Percentiles rank a stretch among this genome's conserved stretches.
Evolutionary conservation across 371 early-diverging fungal species (phyloP).

Genomic region (Dichotomocladium elegans): DNA sequence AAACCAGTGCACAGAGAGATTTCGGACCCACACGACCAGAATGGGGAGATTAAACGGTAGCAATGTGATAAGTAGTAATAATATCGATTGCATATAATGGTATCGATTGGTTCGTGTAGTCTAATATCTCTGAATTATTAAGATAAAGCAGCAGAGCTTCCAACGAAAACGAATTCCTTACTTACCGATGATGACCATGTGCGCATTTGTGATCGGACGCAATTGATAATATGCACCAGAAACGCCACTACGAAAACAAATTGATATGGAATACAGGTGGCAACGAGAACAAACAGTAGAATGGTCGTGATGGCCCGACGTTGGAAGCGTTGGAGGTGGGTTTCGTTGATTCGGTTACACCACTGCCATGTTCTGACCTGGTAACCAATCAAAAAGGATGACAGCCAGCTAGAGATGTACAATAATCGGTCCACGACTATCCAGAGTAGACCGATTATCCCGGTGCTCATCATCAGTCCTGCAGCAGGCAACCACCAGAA

Average conservation of each 20-base stretch:
- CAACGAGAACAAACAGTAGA: conserved; percentile 61
- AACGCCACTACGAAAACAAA: conserved; percentile 79
- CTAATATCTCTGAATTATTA: no score
- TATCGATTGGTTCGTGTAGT: conserved; percentile 42
- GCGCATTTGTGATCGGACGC: conserved; percentile 50
- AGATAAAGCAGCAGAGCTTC: no score
- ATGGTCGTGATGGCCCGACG: conserved; percentile 55
- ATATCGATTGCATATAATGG: conserved; percentile 56
- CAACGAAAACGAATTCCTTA: no score
- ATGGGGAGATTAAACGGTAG: conserved; percentile 59
- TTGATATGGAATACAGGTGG: conserved; percentile 77
- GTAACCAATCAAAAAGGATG: conserved; percentile 4
- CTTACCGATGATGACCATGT: conserved; percentile 43
- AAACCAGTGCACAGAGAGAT: conserved; percentile 61
- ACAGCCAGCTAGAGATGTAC: conserved; percentile 7
- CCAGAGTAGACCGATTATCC: conserved; percentile 53
- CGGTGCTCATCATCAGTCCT: conserved; percentile 48
- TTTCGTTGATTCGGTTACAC: conserved; percentile 20
- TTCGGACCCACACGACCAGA: conserved; percentile 62
- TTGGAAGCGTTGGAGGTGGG: conserved; percentile 36
- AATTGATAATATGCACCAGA: conserved; percentile 67
- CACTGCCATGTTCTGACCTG: conserved; percentile 5
- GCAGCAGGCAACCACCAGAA: conserved; percentile 63
- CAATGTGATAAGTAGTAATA: conserved; percentile 54
- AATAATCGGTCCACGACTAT: conserved; percentile 21